These are phyloP conservation scores for Prunus mongolica DNA, from an alignment of 306 rosid genomes.

Conservation along the genomic window DNA sequence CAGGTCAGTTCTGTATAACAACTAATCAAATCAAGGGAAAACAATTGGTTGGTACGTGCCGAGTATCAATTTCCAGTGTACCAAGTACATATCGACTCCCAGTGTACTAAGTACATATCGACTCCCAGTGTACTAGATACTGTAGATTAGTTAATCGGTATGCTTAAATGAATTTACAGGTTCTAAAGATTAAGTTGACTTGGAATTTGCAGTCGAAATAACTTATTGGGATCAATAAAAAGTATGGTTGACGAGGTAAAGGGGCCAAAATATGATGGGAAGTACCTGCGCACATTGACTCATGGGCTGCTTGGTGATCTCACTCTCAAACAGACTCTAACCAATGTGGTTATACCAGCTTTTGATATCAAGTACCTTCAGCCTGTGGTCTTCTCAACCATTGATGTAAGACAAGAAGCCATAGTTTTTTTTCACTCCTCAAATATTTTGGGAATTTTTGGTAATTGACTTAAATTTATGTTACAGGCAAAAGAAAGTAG, in stretches of 20 bases:
- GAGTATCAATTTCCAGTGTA: no score
- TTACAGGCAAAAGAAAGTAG: slow-evolving; percentile 32
- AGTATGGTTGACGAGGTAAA: neutral
- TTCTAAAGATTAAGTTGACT: no score
- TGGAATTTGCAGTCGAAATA: neutral
- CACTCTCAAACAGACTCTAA: slow-evolving; percentile 33
- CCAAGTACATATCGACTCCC: no score
- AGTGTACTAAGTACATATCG: no score
- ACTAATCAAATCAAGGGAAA: no score
- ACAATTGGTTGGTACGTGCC: no score
- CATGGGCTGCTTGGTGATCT: slow-evolving; percentile 28
- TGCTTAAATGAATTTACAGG: no score
- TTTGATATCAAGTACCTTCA: slow-evolving; percentile 41
- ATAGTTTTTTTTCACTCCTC: neutral
- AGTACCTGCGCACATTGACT: slow-evolving; percentile 19
- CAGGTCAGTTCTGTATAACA: neutral
- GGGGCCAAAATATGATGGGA: slow-evolving; percentile 48
- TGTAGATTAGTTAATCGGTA: no score
- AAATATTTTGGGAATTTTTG: neutral
- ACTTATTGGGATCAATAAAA: slow-evolving; percentile 2
- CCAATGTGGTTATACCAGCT: slow-evolving; percentile 37
- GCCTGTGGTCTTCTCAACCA: slow-evolving; percentile 37
- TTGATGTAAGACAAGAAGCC: slow-evolving; percentile 16
- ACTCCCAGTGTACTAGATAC: no score
- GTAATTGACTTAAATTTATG: neutral